Conservation (phyloP, 2,329 filamentous ascomycete species). For the Clonostachys rosea region DNA sequence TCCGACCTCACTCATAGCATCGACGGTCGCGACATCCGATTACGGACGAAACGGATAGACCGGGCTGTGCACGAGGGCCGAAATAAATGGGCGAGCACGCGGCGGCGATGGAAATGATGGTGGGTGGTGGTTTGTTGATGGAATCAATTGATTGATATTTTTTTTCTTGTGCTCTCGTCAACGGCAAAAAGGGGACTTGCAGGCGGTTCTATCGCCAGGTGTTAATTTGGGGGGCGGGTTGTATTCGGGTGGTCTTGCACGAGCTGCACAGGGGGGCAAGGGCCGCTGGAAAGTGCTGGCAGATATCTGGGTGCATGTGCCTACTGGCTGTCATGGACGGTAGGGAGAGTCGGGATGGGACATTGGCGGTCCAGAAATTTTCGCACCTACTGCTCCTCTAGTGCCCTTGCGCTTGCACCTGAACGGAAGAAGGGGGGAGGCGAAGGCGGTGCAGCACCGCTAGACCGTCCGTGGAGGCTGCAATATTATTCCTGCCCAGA, state of each 20-base stretch:
- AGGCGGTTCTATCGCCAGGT: neutral
- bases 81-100: conserved; percentile 13
- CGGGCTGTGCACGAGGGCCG: neutral
- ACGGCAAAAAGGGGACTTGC: neutral
- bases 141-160: conserved; percentile 7
- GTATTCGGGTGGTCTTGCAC: neutral
- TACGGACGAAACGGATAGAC: conserved; percentile 7
- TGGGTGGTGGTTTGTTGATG: conserved; percentile 2
- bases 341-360: too few relatives aligned
- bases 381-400: too few relatives aligned
- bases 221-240: neutral
- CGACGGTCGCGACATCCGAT: conserved; percentile 66
- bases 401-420: too few relatives aligned
- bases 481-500: too few relatives aligned
- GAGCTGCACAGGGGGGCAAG: too few relatives aligned
- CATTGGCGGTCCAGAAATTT: too few relatives aligned
- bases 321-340: too few relatives aligned
- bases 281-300: too few relatives aligned
- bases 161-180: neutral
- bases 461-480: too few relatives aligned
- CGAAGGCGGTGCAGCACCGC: too few relatives aligned
- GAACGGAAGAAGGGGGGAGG: too few relatives aligned
- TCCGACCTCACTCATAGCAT: conserved; percentile 70
- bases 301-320: too few relatives aligned
- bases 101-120: conserved; percentile 20